A percentile compares a stretch with the other conserved stretches of the same genome.
Conservation (phyloP, 2,329 filamentous ascomycete genomes). For the Furcasterigmium sp. region DNA sequence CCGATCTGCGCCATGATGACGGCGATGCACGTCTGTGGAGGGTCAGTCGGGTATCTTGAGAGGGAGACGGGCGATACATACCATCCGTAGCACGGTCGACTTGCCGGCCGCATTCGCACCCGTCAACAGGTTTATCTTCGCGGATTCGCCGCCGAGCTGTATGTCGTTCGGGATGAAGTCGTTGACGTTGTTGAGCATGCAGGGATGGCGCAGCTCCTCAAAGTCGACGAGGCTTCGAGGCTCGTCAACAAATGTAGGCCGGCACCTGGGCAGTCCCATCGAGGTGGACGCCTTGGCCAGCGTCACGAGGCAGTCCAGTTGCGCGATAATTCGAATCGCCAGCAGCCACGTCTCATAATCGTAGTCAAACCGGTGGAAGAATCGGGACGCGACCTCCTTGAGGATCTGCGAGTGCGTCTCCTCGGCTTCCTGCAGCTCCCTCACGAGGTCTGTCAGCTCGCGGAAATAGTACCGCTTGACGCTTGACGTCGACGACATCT, state of each 20-base stretch:
- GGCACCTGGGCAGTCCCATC: slow-evolving; percentile 80
- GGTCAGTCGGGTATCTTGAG: not conserved
- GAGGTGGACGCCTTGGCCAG: slow-evolving; percentile 82
- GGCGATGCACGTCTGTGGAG: slow-evolving; percentile 73
- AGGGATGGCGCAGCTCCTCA: slow-evolving; percentile 87
- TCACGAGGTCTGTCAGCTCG: slow-evolving; percentile 75
- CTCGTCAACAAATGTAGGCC: slow-evolving; percentile 80
- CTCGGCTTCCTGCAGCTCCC: slow-evolving; percentile 86
- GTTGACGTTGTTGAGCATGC: slow-evolving; percentile 81
- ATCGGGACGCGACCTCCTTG: slow-evolving; percentile 76
- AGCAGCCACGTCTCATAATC: slow-evolving; percentile 82
- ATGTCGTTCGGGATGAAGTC: slow-evolving; percentile 98
- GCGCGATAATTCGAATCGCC: slow-evolving; percentile 83
- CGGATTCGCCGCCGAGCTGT: slow-evolving; percentile 69
- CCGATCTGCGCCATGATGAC: slow-evolving; percentile 98
- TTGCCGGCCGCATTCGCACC: slow-evolving; percentile 97
- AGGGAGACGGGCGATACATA: slow-evolving; percentile 31
- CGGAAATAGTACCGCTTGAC: slow-evolving; percentile 93
- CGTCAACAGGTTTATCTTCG: slow-evolving; percentile 87
- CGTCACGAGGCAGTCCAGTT: slow-evolving; percentile 92
- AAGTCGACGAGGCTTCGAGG: slow-evolving; percentile 89
- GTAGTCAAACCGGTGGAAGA: slow-evolving; percentile 84
- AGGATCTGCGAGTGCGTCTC: slow-evolving; percentile 90
- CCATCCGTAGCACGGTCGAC: slow-evolving; percentile 93
- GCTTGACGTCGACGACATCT: slow-evolving; percentile 89